phyloP scores from a whole-genome alignment of 805 yeast genomes.

The Yarrowia keelungensis region DNA sequence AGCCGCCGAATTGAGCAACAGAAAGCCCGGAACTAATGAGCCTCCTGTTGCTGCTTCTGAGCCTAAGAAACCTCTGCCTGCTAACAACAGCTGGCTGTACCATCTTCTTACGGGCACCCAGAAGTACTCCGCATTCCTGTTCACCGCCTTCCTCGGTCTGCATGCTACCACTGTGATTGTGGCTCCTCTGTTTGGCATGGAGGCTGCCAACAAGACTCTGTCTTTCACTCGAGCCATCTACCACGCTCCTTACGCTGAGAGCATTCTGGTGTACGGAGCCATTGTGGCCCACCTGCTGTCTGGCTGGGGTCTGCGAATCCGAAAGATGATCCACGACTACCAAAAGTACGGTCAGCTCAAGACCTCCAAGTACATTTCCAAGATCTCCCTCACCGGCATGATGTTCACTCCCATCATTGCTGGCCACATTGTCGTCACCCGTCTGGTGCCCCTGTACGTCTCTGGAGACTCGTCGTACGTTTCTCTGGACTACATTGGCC shows the following conservation, averaged over 20 bases:
- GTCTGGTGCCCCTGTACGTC: conserved; percentile 58
- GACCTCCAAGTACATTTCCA: conserved; percentile 53
- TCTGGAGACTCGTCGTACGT: conserved; percentile 71
- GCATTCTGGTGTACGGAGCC: conserved; percentile 56
- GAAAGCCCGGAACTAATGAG: conserved; percentile 4
- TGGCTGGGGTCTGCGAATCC: conserved; percentile 58
- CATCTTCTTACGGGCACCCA: conserved; percentile 40
- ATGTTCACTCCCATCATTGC: conserved; percentile 55
- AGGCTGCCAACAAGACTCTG: conserved; percentile 59
- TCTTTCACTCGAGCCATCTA: conserved; percentile 67
- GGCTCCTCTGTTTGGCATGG: conserved; percentile 59
- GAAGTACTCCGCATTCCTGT: conserved; percentile 61
- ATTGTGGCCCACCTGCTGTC: conserved; percentile 57
- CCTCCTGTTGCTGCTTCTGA: not conserved
- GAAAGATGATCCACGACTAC: conserved; percentile 49
- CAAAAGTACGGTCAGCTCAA: conserved; percentile 45
- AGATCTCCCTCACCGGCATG: conserved; percentile 68
- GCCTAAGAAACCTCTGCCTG: conserved; percentile 4
- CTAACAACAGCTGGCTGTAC: conserved; percentile 24
- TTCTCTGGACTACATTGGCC: conserved; percentile 58
- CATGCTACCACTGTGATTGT: conserved; percentile 63
- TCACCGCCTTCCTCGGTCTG: conserved; percentile 60
- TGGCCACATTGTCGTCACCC: conserved; percentile 57
- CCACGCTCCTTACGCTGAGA: conserved; percentile 60
- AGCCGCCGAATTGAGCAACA: conserved; percentile 4